phyloP scores from a whole-genome alignment of 2,329 filamentous ascomycete genomes.

The Xylaria multiplex region DNA sequence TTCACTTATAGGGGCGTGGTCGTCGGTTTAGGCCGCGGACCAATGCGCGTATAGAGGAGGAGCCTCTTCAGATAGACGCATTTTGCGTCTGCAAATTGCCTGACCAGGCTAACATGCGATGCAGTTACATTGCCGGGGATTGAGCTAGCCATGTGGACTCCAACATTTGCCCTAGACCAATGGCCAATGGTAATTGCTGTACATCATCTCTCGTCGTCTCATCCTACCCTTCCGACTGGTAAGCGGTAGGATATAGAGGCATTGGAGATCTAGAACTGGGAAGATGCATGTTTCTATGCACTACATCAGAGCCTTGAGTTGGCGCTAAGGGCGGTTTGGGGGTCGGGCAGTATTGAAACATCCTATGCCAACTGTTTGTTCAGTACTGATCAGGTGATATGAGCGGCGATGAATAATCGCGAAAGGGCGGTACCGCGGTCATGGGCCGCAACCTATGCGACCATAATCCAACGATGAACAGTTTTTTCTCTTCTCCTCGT shows the following conservation, averaged over 20 bases:
- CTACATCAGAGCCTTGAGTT: slow-evolving; percentile 20
- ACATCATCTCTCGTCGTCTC: slow-evolving; percentile 5
- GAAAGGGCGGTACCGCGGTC: slow-evolving; percentile 1
- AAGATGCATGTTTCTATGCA: slow-evolving; percentile 25
- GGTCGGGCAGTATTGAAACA: slow-evolving; percentile 19
- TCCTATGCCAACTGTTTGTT: slow-evolving; percentile 2
- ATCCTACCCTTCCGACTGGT: slow-evolving; percentile 9
- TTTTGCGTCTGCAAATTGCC: slow-evolving; percentile 4
- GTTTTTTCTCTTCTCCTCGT: background rate
- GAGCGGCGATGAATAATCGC: slow-evolving; percentile 12
- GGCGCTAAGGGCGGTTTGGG: slow-evolving; percentile 22
- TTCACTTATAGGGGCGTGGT: slow-evolving; percentile 1
- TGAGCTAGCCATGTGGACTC: background rate
- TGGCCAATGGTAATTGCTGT: slow-evolving; percentile 1
- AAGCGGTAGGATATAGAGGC: slow-evolving; percentile 20
- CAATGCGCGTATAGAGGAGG: background rate
- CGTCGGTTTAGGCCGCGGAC: slow-evolving; percentile 2
- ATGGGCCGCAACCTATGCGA: slow-evolving; percentile 24
- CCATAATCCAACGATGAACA: slow-evolving; percentile 19
- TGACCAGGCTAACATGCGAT: slow-evolving; percentile 22
- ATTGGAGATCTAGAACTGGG: slow-evolving; percentile 21
- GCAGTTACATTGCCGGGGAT: slow-evolving; percentile 9
- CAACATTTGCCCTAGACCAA: slow-evolving; percentile 11
- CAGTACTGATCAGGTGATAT: slow-evolving; percentile 19
- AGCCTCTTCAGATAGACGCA: background rate